These are phyloP conservation scores for Neofusicoccum sp. DNA, from an alignment of 2,329 filamentous ascomycete species.

Conservation along the genomic window DNA sequence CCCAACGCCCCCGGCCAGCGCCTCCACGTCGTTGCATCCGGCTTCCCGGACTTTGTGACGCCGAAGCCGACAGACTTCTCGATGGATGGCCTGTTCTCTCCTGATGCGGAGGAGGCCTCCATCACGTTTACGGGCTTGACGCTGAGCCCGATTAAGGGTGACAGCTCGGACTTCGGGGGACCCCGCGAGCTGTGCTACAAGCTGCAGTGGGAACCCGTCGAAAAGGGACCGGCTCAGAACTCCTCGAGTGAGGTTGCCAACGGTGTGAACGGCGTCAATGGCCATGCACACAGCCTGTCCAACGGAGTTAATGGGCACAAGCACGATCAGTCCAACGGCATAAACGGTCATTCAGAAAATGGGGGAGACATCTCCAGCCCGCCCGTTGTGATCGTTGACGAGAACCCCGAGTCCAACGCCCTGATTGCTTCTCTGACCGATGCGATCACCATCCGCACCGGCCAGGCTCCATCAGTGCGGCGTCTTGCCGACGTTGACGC, in stretches of 20 bases:
- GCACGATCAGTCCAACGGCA: not conserved
- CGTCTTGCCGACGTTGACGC: not conserved
- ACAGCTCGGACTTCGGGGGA: not conserved
- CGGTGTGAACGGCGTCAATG: not conserved
- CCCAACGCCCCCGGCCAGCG: slow-evolving; percentile 1
- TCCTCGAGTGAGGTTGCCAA: not conserved
- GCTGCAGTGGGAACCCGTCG: slow-evolving; percentile 11
- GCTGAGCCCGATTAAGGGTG: slow-evolving; percentile 13
- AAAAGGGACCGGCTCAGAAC: not conserved
- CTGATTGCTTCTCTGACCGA: not conserved
- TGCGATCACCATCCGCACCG: slow-evolving; percentile 6
- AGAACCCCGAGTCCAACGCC: not conserved
- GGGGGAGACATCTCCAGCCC: not conserved
- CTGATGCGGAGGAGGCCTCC: not conserved
- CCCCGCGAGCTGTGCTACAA: slow-evolving; percentile 17
- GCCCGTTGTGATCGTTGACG: slow-evolving; percentile 2
- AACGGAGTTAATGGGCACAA: not conserved
- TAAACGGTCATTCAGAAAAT: not conserved
- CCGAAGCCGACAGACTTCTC: slow-evolving; percentile 9
- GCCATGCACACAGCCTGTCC: not conserved
- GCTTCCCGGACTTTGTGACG: not conserved
- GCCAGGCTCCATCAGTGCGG: not conserved
- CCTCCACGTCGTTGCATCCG: not conserved
- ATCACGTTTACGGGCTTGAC: not conserved
- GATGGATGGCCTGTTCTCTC: not conserved